A percentile compares a stretch with the other conserved stretches of the same genome.
phyloP scores from a whole-genome alignment of 495 filamentous ascomycete species.

The Podospora pseudocomata region DNA sequence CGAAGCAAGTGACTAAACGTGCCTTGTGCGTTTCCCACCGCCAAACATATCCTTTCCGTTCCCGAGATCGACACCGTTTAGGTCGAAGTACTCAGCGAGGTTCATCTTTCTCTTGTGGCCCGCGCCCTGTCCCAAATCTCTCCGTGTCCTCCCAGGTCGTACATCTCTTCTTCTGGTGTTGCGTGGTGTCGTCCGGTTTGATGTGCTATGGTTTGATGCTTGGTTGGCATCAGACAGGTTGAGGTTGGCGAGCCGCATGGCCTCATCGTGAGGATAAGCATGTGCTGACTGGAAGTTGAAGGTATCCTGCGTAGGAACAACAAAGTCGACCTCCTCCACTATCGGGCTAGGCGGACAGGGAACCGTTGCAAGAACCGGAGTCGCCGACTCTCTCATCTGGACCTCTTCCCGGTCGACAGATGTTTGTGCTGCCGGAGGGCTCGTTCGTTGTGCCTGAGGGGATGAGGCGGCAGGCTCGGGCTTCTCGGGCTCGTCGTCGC shows the following conservation, averaged over 20 bases:
- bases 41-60: slow-evolving; percentile 58
- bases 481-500: slow-evolving; percentile 69
- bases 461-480: slow-evolving; percentile 53
- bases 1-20: neutral
- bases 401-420: slow-evolving; percentile 39
- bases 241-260: slow-evolving; percentile 54
- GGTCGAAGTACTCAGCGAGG: slow-evolving; percentile 76
- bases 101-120: slow-evolving; percentile 78
- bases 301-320: slow-evolving; percentile 42
- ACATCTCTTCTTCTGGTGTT: slow-evolving; percentile 41
- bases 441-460: slow-evolving; percentile 56
- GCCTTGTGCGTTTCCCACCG: slow-evolving; percentile 67
- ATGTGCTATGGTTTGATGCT: neutral
- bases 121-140: slow-evolving; percentile 53
- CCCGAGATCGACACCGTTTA: slow-evolving; percentile 61
- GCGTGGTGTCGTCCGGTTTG: slow-evolving; percentile 36
- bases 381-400: slow-evolving; percentile 44
- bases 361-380: slow-evolving; percentile 15
- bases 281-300: slow-evolving; percentile 74
- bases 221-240: slow-evolving; percentile 43
- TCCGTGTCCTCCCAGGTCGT: slow-evolving; percentile 34
- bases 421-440: slow-evolving; percentile 37
- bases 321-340: slow-evolving; percentile 32
- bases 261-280: slow-evolving; percentile 66
- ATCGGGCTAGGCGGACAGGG: slow-evolving; percentile 26